Evolutionary conservation across 1,284 basidiomycete species (phyloP), one percentile per base, ranked within the genome.

Genomic region (Boletellus sp.): DNA sequence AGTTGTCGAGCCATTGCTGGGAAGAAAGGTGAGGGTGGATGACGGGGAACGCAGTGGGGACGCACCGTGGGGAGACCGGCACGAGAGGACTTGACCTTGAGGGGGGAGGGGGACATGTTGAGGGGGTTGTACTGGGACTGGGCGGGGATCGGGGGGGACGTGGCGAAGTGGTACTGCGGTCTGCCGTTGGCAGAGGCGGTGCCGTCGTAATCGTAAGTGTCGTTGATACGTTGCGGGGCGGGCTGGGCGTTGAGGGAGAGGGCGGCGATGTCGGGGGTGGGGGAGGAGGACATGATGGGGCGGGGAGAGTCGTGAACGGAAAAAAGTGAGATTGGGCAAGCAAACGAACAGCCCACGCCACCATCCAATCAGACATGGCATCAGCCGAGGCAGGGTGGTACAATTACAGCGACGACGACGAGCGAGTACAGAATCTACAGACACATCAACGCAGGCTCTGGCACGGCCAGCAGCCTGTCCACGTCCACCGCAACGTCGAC

Each of bases 1-100:
- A 63, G 61, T 75, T 81, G 62, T 88, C 87, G 57, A 88, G 79
- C 86, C 87, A 89, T 82, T 88, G 86, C 84, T 89, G 63, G 23
- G 45, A 39, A 27, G 33, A 29, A 56, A 57, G 8, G 49, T 49
- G 34, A 56, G 47, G 27, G 13, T 5, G 19, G 36, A 36, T 25
- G 6, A 14, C 20, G 45, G 47, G 40, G 36, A 52, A 48, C 41
- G 51, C 57, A 50, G 50, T n/a, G 48, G 49, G 51, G 20, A 77
- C 84, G 49, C 54, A 90, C 87, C 48, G 82, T 76, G 56, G 87
- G 87, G 49, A 90, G 73, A 52, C 76, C 82, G 52, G 78, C 73
- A 59, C 87, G 80, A 34, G 73, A 38, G 25, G 82, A 73, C 74
- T 87, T 88, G 57, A 70, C 76, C 79, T 87, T 88, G 69, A 84